These are phyloP conservation scores for Berkeleyomyces rouxiae DNA, from an alignment of 2,329 filamentous ascomycete species.

Conservation along the genomic window DNA sequence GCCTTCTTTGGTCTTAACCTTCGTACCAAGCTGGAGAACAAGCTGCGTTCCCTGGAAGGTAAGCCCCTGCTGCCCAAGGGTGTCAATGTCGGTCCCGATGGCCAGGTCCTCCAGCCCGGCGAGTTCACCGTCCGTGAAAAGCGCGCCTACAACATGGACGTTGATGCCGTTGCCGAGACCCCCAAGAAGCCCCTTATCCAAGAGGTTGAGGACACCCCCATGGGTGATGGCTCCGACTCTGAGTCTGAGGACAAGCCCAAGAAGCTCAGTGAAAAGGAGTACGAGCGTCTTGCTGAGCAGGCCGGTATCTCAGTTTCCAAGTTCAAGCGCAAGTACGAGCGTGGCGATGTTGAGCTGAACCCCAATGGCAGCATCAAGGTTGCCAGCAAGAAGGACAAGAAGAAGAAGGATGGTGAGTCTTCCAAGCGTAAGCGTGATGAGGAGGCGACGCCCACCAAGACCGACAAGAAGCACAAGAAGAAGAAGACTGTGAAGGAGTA, in stretches of 20 bases:
- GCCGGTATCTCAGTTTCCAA: conserved; percentile 57
- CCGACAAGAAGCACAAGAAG: conserved; percentile 39
- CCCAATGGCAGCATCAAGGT: conserved; percentile 48
- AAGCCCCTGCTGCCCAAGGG: conserved; percentile 71
- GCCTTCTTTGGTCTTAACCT: conserved; percentile 59
- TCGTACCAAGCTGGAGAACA: conserved; percentile 58
- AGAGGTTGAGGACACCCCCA: conserved; percentile 27
- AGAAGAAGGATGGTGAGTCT: conserved; percentile 35
- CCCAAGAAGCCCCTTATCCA: conserved; percentile 30
- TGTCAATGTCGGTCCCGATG: conserved; percentile 57
- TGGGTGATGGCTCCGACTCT: conserved; percentile 23
- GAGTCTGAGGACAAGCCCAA: conserved; percentile 20
- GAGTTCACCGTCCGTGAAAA: conserved; percentile 90
- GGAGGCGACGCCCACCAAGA: conserved; percentile 31
- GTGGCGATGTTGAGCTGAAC: conserved; percentile 54
- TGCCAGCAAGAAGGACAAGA: conserved; percentile 59
- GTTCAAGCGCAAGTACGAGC: conserved; percentile 63
- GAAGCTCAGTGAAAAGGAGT: conserved; percentile 20
- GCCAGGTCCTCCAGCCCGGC: conserved; percentile 43
- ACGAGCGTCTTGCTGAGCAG: conserved; percentile 42
- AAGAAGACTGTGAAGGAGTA: conserved; percentile 22
- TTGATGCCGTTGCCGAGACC: conserved; percentile 54
- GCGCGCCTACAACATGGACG: conserved; percentile 86
- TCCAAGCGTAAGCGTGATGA: conserved; percentile 53
- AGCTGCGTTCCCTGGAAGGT: conserved; percentile 66